Evolutionary conservation across 176 grass and related monocot genomes (phyloP), one percentile per base, ranked within the genome.

Genomic region (Juncus inflexus): DNA sequence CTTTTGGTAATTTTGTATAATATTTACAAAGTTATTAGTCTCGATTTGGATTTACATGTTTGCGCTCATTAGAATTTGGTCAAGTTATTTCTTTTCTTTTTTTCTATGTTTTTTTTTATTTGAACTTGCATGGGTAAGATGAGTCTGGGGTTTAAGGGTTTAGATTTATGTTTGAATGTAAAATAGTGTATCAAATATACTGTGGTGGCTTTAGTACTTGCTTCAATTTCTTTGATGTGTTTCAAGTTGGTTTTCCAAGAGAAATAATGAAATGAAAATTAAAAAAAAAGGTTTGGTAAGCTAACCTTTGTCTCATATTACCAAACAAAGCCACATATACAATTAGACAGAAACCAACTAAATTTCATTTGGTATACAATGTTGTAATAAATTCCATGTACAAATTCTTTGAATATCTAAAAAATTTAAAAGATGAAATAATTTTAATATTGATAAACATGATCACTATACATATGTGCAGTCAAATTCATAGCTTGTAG

Each of bases 401-500:
- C 19, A 28, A 28, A 28, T 28, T 47, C 4, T 47, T 47, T 47
- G 43, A 47, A 47, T 28, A 28, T 47, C 43, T 47, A 47, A 2
- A 47, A 47, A 9, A 47, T 47, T 47, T 47, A 5, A 47, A 47
- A 47, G 9, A 6, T 52, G 14, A 61, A 49, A 50, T 3, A 50
- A 61, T 58, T 62, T 62, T 73, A 86, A 50, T 74, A 86, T 42
- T 86, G 79, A 42, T 89, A 89, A 6, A 74, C 73, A 74, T 95
- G 79, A 75, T 86, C 61, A 63, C 76, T 95, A 62, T 80, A 89
- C 85, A 95, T 76, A 65, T 95, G 85, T 51, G 85, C 90, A 58
- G 90, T 95, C 85, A 95, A 83, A 71, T 89, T 95, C 35, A 95
- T 73, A 66, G 76, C 76, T 50, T 89, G 77, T 70, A 95, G 68